phyloP scores from a whole-genome alignment of 2,329 filamentous ascomycete genomes.

The Knufia petricola region DNA sequence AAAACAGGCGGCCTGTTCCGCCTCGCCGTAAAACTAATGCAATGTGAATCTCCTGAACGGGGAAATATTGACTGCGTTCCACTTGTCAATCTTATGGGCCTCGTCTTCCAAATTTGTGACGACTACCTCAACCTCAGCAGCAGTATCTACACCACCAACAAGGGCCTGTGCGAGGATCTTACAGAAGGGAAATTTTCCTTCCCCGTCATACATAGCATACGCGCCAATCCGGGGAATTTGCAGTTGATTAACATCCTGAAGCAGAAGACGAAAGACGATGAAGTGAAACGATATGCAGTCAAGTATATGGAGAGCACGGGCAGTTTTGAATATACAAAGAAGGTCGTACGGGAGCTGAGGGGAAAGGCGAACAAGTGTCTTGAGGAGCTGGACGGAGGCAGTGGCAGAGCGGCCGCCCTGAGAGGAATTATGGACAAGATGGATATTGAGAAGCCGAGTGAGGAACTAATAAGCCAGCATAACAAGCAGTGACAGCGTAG shows the following conservation, averaged over 20 bases:
- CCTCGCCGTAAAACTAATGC: conserved; percentile 38
- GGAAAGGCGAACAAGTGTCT: conserved; percentile 54
- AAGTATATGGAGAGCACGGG: conserved; percentile 83
- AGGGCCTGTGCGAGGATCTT: conserved; percentile 88
- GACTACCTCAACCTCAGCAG: conserved; percentile 81
- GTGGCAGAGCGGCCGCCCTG: conserved; percentile 48
- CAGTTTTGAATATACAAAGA: conserved; percentile 75
- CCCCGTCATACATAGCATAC: conserved; percentile 87
- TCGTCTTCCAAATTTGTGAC: conserved; percentile 42
- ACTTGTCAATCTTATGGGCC: conserved; percentile 54
- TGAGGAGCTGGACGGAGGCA: conserved; percentile 50
- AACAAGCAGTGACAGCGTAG: not conserved
- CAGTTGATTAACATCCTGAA: conserved; percentile 83
- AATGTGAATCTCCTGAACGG: conserved; percentile 28
- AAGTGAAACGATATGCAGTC: conserved; percentile 86
- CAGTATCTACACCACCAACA: conserved; percentile 71
- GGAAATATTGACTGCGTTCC: conserved; percentile 37
- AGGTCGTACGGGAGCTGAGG: conserved; percentile 55
- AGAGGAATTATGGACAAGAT: conserved; percentile 62
- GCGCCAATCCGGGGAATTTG: conserved; percentile 36
- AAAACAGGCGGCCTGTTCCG: conserved; percentile 42
- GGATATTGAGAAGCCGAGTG: conserved; percentile 8
- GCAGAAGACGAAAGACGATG: conserved; percentile 75
- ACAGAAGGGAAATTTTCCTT: conserved; percentile 97
- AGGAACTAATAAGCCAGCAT: conserved; percentile 5